Evolutionary conservation across 352 stramenopile species (phyloP).

Genomic region (Pythium sp.): DNA sequence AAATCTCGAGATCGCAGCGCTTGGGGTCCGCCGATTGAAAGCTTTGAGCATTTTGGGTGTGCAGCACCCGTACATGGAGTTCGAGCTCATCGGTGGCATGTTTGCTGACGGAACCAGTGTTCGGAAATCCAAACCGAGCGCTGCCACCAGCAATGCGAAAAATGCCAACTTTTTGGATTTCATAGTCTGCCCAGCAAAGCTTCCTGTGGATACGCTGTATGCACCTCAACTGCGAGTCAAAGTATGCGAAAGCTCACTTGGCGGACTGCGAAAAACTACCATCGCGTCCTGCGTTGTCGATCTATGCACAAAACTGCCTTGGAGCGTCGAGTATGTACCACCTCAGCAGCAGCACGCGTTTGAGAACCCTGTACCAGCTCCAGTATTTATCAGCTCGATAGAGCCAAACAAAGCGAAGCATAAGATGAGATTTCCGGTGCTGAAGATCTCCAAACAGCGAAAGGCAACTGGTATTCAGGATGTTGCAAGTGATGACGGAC

Average conservation of each 20-base stretch:
- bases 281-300: conserved; percentile 62
- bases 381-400: neutral
- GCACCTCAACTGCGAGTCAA: conserved; percentile 60
- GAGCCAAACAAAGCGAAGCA: neutral
- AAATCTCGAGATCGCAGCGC: conserved; percentile 58
- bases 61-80: conserved; percentile 60
- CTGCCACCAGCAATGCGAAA: conserved; percentile 39
- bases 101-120: conserved; percentile 49
- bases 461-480: conserved; percentile 12
- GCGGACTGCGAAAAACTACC: conserved; percentile 48
- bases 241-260: conserved; percentile 52
- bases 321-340: conserved; percentile 52
- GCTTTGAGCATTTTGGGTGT: conserved; percentile 48
- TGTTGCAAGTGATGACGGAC: conserved; percentile 1
- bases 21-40: conserved; percentile 71
- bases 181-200: conserved; percentile 41
- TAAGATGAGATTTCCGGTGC: conserved; percentile 1
- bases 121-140: conserved; percentile 37
- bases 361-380: conserved; percentile 30
- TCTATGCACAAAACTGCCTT: conserved; percentile 60
- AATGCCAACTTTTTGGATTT: conserved; percentile 76
- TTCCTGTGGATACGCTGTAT: conserved; percentile 62
- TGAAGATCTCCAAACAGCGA: conserved; percentile 10
- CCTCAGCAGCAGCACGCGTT: conserved; percentile 37
- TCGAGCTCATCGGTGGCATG: conserved; percentile 54